These are phyloP conservation scores for Podospora anserina DNA, from an alignment of 495 filamentous ascomycete species.

Conservation along the genomic window DNA sequence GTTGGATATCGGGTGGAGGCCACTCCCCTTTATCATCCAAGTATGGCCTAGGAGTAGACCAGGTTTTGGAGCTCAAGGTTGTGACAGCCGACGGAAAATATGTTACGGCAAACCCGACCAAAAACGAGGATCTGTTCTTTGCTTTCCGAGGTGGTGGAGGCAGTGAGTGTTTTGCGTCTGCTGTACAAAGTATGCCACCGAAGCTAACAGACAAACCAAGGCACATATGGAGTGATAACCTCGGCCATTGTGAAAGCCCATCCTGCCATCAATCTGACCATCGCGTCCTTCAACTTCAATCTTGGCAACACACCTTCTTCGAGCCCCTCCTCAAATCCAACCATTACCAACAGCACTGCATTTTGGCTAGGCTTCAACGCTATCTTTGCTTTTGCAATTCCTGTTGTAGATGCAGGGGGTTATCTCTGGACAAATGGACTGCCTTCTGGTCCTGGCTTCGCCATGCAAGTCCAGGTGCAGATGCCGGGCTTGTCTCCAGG, in stretches of 20 bases:
- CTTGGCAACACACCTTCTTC: slow-evolving; percentile 31
- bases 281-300: slow-evolving; percentile 28
- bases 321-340: slow-evolving; percentile 12
- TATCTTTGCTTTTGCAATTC: slow-evolving; percentile 42
- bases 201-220: slow-evolving; percentile 22
- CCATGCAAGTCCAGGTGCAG: slow-evolving; percentile 32
- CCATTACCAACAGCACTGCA: slow-evolving; percentile 25
- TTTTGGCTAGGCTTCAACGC: slow-evolving; percentile 49
- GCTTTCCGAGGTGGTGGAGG: slow-evolving; percentile 42
- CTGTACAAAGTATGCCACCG: not conserved
- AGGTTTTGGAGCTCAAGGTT: slow-evolving; percentile 43
- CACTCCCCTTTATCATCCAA: slow-evolving; percentile 31
- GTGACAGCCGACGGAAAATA: slow-evolving; percentile 44
- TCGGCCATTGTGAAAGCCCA: slow-evolving; percentile 48
- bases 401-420: slow-evolving; percentile 42
- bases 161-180: not conserved
- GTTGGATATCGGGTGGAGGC: slow-evolving; percentile 46
- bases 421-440: slow-evolving; percentile 43
- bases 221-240: slow-evolving; percentile 56
- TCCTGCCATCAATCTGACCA: slow-evolving; percentile 34
- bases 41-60: slow-evolving; percentile 43
- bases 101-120: slow-evolving; percentile 38
- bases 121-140: slow-evolving; percentile 49
- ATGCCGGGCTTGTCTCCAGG: slow-evolving; percentile 26
- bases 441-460: slow-evolving; percentile 20